Base-by-base conservation (phyloP, 176 grass and related monocot species). In the Carex cristatella region DNA sequence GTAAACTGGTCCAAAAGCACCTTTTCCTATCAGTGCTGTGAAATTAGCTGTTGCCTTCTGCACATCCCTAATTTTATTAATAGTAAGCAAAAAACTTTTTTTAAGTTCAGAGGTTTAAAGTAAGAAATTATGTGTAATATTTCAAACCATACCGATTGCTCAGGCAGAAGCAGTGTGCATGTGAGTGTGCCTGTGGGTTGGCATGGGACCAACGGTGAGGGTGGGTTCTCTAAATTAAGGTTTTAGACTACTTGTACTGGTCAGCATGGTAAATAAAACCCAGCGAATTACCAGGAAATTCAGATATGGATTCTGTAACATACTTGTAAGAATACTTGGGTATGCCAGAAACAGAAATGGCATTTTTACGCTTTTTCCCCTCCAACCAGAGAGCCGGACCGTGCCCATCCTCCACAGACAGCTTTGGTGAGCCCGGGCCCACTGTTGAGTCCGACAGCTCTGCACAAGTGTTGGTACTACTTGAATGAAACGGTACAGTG, bases 311-410 rank as follows among this genome's bases (percentile, higher is more conserved):
- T 65, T 11, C 48, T 51, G 48, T 31, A 89, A 84, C 92, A 79
- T 98, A 98, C 96, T 89, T 94, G 80, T 93, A 98, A 33, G 85
- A 80, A 89, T 98, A 98, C 91, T 94, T 98, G 69, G 93, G 91
- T 86, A 97, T 88, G 58, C 94, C 94, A 83, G 94, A 97, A 91
- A 87, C 81, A 37, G 94, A 97, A 15, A 97, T 87, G 27, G 74
- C 38, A 79, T 81, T 90, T 82, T 88, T 92, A 71, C 85, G 88
- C 77, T 79, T 91, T 71, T 85, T 85, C 51, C 91, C 93, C 57
- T 95, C 88, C 28, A 80, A 18, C 88, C 89, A 90, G 37, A 90
- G 57, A 80, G 94, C 86, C 1, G 61, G 27, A 3, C 16, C 33
- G 12, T 67, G 65, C 70, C 13, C 80, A 83, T 79, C 40, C 10